These are phyloP conservation scores for Colletotrichum graminicola DNA, from an alignment of 2,329 filamentous ascomycete species.

Conservation along the genomic window DNA sequence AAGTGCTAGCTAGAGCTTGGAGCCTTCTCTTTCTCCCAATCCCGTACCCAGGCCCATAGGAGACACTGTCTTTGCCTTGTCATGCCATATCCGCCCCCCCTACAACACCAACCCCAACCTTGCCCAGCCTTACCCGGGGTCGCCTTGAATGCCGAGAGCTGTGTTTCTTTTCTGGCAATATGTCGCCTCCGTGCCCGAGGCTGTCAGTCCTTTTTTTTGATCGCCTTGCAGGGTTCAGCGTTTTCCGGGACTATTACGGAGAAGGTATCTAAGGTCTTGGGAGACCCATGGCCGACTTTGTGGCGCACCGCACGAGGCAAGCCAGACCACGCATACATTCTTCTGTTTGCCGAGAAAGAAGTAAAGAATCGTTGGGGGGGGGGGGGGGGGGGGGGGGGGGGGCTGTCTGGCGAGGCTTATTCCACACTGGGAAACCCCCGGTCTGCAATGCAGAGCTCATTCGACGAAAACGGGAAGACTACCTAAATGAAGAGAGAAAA, in stretches of 20 bases:
- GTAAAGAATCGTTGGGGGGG: not conserved
- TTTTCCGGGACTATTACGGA: not conserved
- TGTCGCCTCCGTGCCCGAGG: not conserved
- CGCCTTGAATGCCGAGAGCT: conserved; percentile 19
- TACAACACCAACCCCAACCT: too few species aligned
- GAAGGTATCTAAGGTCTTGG: not conserved
- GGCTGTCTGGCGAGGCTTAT: not conserved
- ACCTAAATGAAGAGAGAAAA: not conserved
- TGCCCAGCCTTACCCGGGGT: conserved; percentile 27
- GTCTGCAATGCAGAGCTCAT: not conserved
- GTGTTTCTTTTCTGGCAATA: not conserved
- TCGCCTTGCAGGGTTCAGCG: not conserved
- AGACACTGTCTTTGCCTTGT: conserved; percentile 15
- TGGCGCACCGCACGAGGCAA: conserved; percentile 23
- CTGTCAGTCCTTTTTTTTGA: not conserved
- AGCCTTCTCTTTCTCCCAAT: conserved; percentile 7
- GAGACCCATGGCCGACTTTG: conserved; percentile 5
- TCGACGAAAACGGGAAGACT: not conserved
- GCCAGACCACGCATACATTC: conserved; percentile 19
- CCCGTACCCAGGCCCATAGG: conserved; percentile 25
- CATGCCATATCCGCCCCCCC: not conserved
- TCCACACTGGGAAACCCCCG: conserved; percentile 4
- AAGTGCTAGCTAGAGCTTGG: not conserved
- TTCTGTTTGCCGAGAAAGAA: not conserved
- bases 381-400: too few species aligned